Evolutionary conservation across 1,284 basidiomycete species (phyloP).

Genomic region (Rhodotorula sp.): DNA sequence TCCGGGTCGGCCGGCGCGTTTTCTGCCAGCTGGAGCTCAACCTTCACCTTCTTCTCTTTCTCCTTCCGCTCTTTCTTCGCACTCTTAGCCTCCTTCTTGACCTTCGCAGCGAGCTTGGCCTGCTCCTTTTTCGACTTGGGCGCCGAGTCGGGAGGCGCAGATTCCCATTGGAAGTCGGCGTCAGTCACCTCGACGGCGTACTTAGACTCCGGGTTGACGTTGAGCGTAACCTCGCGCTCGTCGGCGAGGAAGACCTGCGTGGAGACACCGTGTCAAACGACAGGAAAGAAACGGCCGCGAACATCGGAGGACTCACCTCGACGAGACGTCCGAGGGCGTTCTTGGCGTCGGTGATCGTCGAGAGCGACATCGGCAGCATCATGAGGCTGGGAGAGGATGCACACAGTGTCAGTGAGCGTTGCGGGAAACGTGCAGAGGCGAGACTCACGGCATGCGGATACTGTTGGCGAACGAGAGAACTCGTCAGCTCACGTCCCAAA

Average conservation of each 20-base stretch:
- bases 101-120: not conserved
- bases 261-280: fast-evolving
- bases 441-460: constrained; percentile 12
- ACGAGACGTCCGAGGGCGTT: constrained; percentile 68
- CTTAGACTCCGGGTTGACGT: constrained; percentile 56
- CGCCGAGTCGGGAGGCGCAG: constrained; percentile 58
- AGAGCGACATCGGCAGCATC: constrained; percentile 66
- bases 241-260: constrained; percentile 70
- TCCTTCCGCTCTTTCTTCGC: constrained; percentile 35
- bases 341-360: constrained; percentile 71
- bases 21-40: constrained; percentile 15
- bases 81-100: constrained; percentile 39
- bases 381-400: constrained; percentile 11
- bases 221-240: constrained; percentile 61
- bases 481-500: constrained; percentile 44
- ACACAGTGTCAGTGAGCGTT: constrained; percentile 22
- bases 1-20: constrained; percentile 23
- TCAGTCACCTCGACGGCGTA: constrained; percentile 64
- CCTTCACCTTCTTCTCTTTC: constrained; percentile 32
- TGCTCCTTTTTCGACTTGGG: constrained; percentile 50
- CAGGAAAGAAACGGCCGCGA: too few relatives aligned
- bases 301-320: constrained; percentile 7
- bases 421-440: constrained; percentile 45
- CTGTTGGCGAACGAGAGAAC: not conserved
- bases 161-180: constrained; percentile 82